A percentile compares a stretch with the other conserved stretches of the same genome.
These are phyloP conservation scores for Sugiyamaella chiloensis DNA, from an alignment of 805 yeast genomes.

Conservation along the genomic window DNA sequence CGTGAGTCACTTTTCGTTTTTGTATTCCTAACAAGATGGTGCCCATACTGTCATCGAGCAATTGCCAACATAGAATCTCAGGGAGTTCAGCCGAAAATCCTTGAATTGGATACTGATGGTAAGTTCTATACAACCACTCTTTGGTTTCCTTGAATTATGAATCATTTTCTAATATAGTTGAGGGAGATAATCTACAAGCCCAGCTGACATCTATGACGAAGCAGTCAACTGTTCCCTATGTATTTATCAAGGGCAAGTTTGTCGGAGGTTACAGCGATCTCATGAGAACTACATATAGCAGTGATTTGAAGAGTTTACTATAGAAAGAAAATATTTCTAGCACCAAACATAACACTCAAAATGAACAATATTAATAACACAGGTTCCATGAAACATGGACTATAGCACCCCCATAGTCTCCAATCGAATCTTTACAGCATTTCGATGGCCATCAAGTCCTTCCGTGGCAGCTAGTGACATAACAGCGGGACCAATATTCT, in stretches of 20 bases:
- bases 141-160: no score
- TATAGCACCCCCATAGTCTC: conserved; percentile 34
- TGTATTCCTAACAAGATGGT: conserved; percentile 3
- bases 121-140: background rate
- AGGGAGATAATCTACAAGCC: conserved; percentile 78
- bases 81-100: conserved; percentile 48
- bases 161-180: conserved; percentile 40
- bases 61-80: conserved; percentile 41
- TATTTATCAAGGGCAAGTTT: conserved; percentile 87
- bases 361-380: background rate
- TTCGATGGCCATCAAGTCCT: conserved; percentile 95
- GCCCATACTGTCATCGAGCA: conserved; percentile 40
- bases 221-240: conserved; percentile 90
- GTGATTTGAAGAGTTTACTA: conserved; percentile 6
- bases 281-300: conserved; percentile 4
- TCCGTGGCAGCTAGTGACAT: conserved; percentile 94
- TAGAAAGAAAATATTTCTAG: no score
- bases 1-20: conserved; percentile 27
- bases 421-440: conserved; percentile 94
- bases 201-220: conserved; percentile 77
- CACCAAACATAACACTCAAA: no score
- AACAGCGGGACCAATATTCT: conserved; percentile 91
- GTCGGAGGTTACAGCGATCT: conserved; percentile 63
- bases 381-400: background rate
- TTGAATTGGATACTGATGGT: conserved; percentile 48